Conservation (phyloP, 2,329 filamentous ascomycete genomes). For the Colletotrichum zoysiae region DNA sequence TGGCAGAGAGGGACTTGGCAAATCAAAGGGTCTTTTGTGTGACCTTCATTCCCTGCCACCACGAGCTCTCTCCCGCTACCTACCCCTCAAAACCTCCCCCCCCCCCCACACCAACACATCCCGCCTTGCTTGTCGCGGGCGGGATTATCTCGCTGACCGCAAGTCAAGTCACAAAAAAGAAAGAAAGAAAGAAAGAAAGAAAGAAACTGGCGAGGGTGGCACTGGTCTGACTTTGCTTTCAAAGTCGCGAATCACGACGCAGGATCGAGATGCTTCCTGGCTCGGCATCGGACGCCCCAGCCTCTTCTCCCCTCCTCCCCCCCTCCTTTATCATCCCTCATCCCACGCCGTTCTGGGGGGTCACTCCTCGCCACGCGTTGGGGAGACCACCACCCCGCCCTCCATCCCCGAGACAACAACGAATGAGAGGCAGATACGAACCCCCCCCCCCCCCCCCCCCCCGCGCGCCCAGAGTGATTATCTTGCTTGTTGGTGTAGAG, state of each 20-base stretch:
- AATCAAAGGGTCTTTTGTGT: not conserved
- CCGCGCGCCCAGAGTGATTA: too few species aligned
- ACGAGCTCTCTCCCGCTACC: too few species aligned
- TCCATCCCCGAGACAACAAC: not conserved
- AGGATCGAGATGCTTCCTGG: not conserved
- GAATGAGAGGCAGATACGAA: not conserved
- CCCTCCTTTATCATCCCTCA: not conserved
- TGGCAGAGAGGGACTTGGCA: not conserved
- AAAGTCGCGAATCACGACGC: not conserved
- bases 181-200: too few species aligned
- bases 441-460: not conserved
- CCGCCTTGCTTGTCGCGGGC: not conserved
- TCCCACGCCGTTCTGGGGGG: conserved; percentile 5
- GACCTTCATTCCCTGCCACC: not conserved
- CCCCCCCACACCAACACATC: not conserved
- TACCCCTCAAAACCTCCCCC: not conserved
- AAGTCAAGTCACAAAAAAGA: too few species aligned
- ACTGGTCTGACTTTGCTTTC: not conserved
- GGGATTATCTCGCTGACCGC: not conserved
- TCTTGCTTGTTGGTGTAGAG: not conserved
- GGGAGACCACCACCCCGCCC: too few species aligned
- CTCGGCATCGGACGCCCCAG: not conserved
- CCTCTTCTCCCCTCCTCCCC: not conserved
- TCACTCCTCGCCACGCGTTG: not conserved
- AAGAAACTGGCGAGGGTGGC: not conserved